phyloP scores from a whole-genome alignment of 164 flowering plant species.

The Piper longum region DNA sequence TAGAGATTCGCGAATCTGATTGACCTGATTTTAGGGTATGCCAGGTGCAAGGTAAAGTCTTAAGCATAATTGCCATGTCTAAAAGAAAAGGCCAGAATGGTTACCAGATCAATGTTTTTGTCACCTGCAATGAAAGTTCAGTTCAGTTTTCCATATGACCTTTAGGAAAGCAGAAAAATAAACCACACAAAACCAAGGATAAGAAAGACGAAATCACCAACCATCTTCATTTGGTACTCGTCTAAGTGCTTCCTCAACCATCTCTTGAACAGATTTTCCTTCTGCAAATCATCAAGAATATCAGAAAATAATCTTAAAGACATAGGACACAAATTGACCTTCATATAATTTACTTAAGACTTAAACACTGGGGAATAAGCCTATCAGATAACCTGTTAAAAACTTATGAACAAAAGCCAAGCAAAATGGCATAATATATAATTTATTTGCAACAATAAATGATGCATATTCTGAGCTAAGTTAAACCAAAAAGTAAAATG shows the following conservation, averaged over 20 bases:
- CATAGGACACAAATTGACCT: not conserved
- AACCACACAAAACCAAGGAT: not conserved
- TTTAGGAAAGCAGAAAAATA: no score
- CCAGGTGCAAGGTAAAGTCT: not conserved
- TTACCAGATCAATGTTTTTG: constrained; percentile 70
- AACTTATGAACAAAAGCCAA: no score
- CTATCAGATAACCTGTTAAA: no score
- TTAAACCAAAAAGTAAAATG: not conserved
- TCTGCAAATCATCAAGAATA: constrained; percentile 25
- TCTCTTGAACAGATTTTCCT: constrained; percentile 94
- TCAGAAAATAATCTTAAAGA: not conserved
- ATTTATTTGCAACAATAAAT: no score
- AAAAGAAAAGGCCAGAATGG: constrained; percentile 1
- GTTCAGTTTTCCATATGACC: constrained; percentile 4
- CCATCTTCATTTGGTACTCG: constrained; percentile 78
- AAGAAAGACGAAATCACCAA: constrained; percentile 20
- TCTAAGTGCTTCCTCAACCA: constrained; percentile 89
- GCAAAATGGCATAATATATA: no score
- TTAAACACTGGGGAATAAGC: not conserved
- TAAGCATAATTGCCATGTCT: constrained; percentile 2
- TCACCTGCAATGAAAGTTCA: constrained; percentile 57
- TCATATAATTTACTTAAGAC: not conserved
- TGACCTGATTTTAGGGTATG: constrained; percentile 44
- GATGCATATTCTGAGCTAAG: no score
- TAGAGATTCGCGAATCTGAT: constrained; percentile 90